Evolutionary conservation across 345 rosid genomes (phyloP), one percentile per base, ranked within the genome.

Genomic region (Euphorbia lathyris): DNA sequence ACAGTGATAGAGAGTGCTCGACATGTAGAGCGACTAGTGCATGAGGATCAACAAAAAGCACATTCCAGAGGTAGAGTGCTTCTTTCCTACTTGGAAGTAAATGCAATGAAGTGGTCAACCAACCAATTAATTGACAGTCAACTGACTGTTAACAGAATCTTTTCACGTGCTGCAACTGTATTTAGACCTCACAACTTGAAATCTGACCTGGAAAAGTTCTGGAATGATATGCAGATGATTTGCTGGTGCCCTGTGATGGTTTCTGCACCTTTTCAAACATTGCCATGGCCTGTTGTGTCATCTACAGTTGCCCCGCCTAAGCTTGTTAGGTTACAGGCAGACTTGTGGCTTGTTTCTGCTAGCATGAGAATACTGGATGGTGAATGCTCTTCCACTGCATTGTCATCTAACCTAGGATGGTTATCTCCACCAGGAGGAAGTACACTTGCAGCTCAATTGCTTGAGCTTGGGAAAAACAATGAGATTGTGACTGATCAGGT

Each of bases 201-300:
- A 77, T 81, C 83, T 80, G 93, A 89, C 75, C 80, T 93, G 62
- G 90, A 85, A 72, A 93, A 86, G 78, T 90, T 93, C 70, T 93
- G 97, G 98, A 85, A 68, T 82, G 92, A 89, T 82, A 86, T 93
- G 68, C 86, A 81, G 69, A 79, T 87, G 88, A 89, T 90, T 70
- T 87, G 89, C 82, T 93, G 98, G 98, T 93, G 98, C 78, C 98
- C 98, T 14, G 98, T 93, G 63, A 77, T 90, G 83, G 90, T 84
- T 73, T 80, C 86, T 77, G 83, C 97, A 68, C 98, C 98, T 73
- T 90, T 86, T 82, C 75, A 86, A 67, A 69, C 76, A 80, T 79
- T 93, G 74, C 98, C 98, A 56, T 93, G 98, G 98, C 97, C 97
- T 65, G 79, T 79, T 67, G 97, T 85, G 65, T 83, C 92, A 66